These are phyloP conservation scores for Neonectria punicea DNA, from an alignment of 2,329 filamentous ascomycete genomes.

Conservation along the genomic window DNA sequence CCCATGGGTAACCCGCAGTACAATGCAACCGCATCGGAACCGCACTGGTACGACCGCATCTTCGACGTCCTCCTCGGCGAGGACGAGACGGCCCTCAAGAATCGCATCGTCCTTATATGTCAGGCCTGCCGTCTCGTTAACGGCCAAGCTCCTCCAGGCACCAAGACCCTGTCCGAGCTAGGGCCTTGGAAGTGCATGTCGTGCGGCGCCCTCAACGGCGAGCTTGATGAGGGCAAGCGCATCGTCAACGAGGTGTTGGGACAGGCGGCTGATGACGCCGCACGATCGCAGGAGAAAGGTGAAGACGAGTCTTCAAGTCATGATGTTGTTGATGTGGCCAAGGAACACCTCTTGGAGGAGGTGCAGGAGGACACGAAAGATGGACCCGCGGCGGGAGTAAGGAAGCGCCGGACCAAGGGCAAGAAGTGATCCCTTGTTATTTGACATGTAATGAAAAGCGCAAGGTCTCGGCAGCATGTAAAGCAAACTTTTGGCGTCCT, in stretches of 20 bases:
- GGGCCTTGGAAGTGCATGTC: slow-evolving; percentile 89
- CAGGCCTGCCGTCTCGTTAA: slow-evolving; percentile 86
- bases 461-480: not conserved
- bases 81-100: slow-evolving; percentile 92
- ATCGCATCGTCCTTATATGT: slow-evolving; percentile 90
- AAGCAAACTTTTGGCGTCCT: slow-evolving; percentile 1
- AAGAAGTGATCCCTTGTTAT: slow-evolving; percentile 35
- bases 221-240: slow-evolving; percentile 78
- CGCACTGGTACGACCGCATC: slow-evolving; percentile 94
- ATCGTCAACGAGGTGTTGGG: slow-evolving; percentile 74
- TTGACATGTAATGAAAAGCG: slow-evolving; percentile 2
- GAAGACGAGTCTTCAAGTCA: slow-evolving; percentile 18
- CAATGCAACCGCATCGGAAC: slow-evolving; percentile 47
- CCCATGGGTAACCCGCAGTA: slow-evolving; percentile 26
- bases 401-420: slow-evolving; percentile 40
- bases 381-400: slow-evolving; percentile 36
- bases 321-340: slow-evolving; percentile 29
- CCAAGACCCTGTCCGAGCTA: slow-evolving; percentile 78
- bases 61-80: slow-evolving; percentile 93
- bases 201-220: slow-evolving; percentile 86
- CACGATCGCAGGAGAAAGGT: slow-evolving; percentile 25
- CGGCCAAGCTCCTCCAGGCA: slow-evolving; percentile 92
- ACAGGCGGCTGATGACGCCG: slow-evolving; percentile 34
- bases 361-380: slow-evolving; percentile 30
- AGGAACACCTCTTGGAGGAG: slow-evolving; percentile 23